Base-by-base conservation (phyloP, 306 rosid genomes). In the Lagenaria siceraria region DNA sequence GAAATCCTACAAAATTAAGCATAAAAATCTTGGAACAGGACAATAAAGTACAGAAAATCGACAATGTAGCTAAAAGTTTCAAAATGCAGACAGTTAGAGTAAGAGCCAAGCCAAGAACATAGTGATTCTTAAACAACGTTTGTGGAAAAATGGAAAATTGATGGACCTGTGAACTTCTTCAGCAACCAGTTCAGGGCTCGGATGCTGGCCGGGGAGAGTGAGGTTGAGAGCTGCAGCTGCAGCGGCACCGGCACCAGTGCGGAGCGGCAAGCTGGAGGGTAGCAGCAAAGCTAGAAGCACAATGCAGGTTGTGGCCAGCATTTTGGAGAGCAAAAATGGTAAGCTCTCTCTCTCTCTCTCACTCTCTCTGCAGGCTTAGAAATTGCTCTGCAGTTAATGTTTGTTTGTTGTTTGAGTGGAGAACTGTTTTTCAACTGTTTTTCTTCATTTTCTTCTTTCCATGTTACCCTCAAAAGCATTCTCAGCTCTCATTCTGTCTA, bases 151-250 rank as follows among this genome's bases (percentile, higher is more conserved):
- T 51, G 61, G 46, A 72, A 25, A 27, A 51, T 25, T n/a, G 24
- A 27, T 21, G 27, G 76, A 91, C 98, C 97, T 86, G 36, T 94
- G 94, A 83, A 91, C 91, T 82, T 91, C 89, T 27, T 78, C 91
- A 5, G 84, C 98, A 55, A 94, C 97, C 40, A 90, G 83, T 22
- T 94, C 96, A 0, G 98, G 98, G 81, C 88, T 84, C 7, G 98
- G 98, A 65, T 94, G 97, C 40, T 91, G 89, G 17, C 98, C 97
- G 0, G 97, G 88, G 52, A 94, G 91, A 75, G 94, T 94, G 81
- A 90, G 73, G 87, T 91, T 93, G 81, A 88, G 84, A 80, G 80
- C 73, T 74, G 92, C 83, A n/a, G n/a, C n/a, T 12, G 46, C 12
- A 70, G 58, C 3, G 58, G 58, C 6, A 42, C 48, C 13, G 8